Evolutionary conservation across 2,329 filamentous ascomycete species (phyloP), one percentile per base, ranked within the genome.

Genomic region (Hymenotorrendiella dingleyae): DNA sequence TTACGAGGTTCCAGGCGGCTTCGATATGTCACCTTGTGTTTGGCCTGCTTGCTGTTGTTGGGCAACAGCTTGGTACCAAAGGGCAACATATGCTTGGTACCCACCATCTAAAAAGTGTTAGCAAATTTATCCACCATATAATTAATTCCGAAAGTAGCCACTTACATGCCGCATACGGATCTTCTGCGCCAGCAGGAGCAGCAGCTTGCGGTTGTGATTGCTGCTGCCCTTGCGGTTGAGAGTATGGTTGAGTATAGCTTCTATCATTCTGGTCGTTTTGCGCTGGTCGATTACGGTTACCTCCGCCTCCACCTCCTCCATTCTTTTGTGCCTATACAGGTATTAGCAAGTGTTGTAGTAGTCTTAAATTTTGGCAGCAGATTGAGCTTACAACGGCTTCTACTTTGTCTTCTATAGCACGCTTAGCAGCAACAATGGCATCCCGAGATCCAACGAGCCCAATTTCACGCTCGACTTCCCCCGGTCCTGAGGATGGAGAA

Each of bases 331-430:
- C 67, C 70, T 74, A 52, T 17, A 36, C 36, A 38, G 49, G 52
- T 40, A 61, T 49, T 16, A 22, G 26, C 12, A 24, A 37, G 33
- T 36, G n/a, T n/a, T n/a, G n/a, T n/a, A n/a, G n/a, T n/a, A n/a
- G n/a, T 19, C 3, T 4, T 14, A 16, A n/a, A 22, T 10, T 23
- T 7, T 17, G 12, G 14, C 9, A 20, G 20, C 5, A 27, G 10
- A 24, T 23, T 24, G 3, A 17, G 76, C 83, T 67, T 77, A 90
- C 82, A 63, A 91, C 87, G 60, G 86, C 84, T 49, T 94, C 87
- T 36, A 95, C 87, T 67, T 95, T 95, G 54, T 94, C 89, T 63
- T 88, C 86, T 49, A 95, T 94, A 32, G 86, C 85, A 55, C 73
- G 73, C 68, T 94, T 94, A 26, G 90, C 90, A 52, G 80, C 78